Base-by-base conservation (phyloP, 129 eudicot species). In the Oenanthe sinensis region DNA sequence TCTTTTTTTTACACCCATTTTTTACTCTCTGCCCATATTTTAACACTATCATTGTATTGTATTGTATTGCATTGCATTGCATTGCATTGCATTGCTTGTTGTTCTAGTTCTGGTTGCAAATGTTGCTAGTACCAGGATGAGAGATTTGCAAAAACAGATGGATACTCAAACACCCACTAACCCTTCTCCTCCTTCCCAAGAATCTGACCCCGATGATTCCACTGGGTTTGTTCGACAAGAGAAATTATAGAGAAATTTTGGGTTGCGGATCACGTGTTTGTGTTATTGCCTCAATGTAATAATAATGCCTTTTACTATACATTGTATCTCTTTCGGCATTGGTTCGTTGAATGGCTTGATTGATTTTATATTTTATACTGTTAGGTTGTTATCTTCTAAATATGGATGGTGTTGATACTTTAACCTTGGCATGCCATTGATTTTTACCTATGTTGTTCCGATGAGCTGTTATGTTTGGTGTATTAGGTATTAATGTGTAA, bases 121-220 rank as follows among this genome's bases (percentile, higher is more conserved):
- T 84, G 91, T 85, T 37, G 90, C 89, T 37, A 85, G 87, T 37
- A 85, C 84, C 48, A 89, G 89, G 85, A 49, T 85, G 33, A 83
- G 87, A 76, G 91, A 87, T 46, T 79, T 89, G 84, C 82, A 89
- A 70, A 87, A 80, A 87, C 16, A 83, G 74, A 74, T 87, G 62
- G 46, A 89, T 40, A 48, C 79, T 55, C 88, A 60, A 10, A 75
- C 58, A 40, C 52, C 79, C 19, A 4, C 78, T 30, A 20, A 46
- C 5, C 75, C 83, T 69, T 5, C 20, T 13, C 49, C 70, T 42
- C 28, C 69, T 19, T 42, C 62, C 46, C 81, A 47, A 39, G 19
- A 67, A 72, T 45, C 79, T 0, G 80, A 77, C 13, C 20, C 79
- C 6, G 86, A 82, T 62, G 58, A 60, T 74, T n/a, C 82, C 4